Conservation (phyloP, 345 rosid species). For the Salix udensis region DNA sequence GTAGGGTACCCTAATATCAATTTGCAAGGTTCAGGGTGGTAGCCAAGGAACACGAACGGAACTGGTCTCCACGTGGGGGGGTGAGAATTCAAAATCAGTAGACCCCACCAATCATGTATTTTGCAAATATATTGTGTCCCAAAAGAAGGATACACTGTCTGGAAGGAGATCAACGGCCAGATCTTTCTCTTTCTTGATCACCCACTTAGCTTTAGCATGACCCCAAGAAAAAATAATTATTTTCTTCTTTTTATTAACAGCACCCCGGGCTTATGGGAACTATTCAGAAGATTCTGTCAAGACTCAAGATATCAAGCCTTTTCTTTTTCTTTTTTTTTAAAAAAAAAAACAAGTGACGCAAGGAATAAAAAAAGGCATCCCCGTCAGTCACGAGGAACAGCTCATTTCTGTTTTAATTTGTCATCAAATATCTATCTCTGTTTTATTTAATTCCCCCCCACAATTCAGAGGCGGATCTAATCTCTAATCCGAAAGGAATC, state of each 20-base stretch:
- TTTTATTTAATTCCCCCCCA: background rate
- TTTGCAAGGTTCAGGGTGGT: conserved; percentile 17
- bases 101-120: conserved; percentile 33
- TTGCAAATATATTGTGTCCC: conserved; percentile 13
- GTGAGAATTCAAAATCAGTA: conserved; percentile 16
- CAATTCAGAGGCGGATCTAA: conserved; percentile 16
- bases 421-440: background rate
- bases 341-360: too few species aligned
- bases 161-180: conserved; percentile 21
- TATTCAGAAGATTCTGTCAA: conserved; percentile 22
- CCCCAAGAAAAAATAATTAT: background rate
- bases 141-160: conserved; percentile 20
- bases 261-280: conserved; percentile 16
- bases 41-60: conserved; percentile 26
- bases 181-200: background rate
- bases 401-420: background rate
- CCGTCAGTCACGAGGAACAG: background rate
- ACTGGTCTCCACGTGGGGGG: conserved; percentile 51
- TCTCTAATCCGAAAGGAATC: conserved; percentile 33
- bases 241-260: background rate
- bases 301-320: conserved; percentile 16
- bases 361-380: conserved; percentile 10
- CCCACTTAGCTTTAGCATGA: background rate
- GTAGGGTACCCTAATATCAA: conserved; percentile 12
- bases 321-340: too few species aligned